These are phyloP conservation scores for Ramaria sp. DNA, from an alignment of 768 basidiomycete species.

Conservation along the genomic window DNA sequence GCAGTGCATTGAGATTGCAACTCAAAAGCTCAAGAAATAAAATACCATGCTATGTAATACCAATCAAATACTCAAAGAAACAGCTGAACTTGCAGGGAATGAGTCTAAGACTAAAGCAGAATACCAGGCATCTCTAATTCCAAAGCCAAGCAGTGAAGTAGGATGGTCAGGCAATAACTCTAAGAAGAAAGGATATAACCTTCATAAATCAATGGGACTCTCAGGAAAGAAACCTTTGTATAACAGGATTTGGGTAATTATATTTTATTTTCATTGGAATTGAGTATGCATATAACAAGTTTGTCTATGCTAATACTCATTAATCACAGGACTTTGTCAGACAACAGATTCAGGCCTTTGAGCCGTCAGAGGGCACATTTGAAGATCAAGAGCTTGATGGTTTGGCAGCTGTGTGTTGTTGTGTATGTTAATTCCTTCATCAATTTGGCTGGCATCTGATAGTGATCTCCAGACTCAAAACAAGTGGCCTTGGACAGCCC, in stretches of 20 bases:
- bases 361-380: neutral
- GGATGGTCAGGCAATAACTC: neutral
- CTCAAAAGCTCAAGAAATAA: neutral
- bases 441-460: neutral
- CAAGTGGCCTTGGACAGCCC: neutral
- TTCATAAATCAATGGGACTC: neutral
- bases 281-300: neutral
- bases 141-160: neutral
- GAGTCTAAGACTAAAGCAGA: neutral
- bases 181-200: neutral
- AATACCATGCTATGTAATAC: neutral
- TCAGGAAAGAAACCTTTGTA: neutral
- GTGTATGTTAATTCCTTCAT: neutral
- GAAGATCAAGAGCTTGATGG: neutral
- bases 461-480: neutral
- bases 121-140: neutral
- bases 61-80: neutral
- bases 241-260: neutral
- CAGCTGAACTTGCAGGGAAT: neutral
- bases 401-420: neutral
- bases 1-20: neutral
- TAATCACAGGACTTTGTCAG: neutral
- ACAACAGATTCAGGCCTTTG: neutral
- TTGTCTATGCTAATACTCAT: neutral
- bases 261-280: neutral